These are phyloP conservation scores for Myxozyma kluyveri DNA, from an alignment of 805 yeast genomes.

Conservation along the genomic window DNA sequence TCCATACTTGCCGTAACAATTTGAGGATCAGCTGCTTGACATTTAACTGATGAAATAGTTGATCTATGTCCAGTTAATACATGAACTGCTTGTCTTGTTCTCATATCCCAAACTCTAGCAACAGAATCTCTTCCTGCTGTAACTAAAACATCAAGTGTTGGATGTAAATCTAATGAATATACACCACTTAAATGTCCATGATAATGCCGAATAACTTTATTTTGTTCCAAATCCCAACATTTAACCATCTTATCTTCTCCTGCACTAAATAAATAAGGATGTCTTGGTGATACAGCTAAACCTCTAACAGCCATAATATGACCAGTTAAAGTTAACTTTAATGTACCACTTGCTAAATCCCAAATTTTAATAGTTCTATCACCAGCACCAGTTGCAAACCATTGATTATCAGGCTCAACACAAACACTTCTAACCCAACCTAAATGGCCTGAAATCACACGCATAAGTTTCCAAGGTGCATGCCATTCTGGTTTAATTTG, in stretches of 20 bases:
- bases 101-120: constrained; percentile 89
- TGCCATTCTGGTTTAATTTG: constrained; percentile 43
- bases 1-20: constrained; percentile 80
- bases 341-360: constrained; percentile 72
- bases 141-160: constrained; percentile 75
- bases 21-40: constrained; percentile 80
- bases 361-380: constrained; percentile 88
- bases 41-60: constrained; percentile 65
- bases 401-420: constrained; percentile 81
- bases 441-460: constrained; percentile 80
- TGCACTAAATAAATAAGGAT: constrained; percentile 86
- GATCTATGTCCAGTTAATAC: constrained; percentile 78
- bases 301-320: constrained; percentile 88
- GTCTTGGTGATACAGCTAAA: constrained; percentile 64
- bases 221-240: constrained; percentile 94
- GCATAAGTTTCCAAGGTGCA: constrained; percentile 66
- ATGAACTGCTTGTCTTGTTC: constrained; percentile 72
- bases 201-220: constrained; percentile 76
- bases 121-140: constrained; percentile 89
- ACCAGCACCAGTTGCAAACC: constrained; percentile 89
- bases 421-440: constrained; percentile 89
- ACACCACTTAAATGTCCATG: constrained; percentile 94
- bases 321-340: constrained; percentile 79
- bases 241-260: constrained; percentile 90
- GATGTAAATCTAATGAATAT: constrained; percentile 79